These are phyloP conservation scores for Aspergillus fumigatiaffinis DNA, from an alignment of 2,329 filamentous ascomycete species.

Conservation along the genomic window DNA sequence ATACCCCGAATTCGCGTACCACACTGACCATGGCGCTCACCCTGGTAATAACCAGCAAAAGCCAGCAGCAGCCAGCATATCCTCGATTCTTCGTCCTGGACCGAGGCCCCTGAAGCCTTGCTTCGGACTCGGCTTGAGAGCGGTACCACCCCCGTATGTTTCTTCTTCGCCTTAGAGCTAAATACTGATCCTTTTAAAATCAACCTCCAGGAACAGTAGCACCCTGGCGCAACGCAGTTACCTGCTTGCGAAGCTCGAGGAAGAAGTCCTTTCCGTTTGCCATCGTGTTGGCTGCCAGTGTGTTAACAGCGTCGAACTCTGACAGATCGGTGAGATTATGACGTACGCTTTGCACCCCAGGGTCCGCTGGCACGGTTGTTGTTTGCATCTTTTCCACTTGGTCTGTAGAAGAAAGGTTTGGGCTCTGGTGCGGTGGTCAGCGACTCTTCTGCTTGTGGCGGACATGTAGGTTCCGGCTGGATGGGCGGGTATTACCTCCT, in stretches of 20 bases:
- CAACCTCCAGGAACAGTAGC: constrained; percentile 34
- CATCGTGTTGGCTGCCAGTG: constrained; percentile 43
- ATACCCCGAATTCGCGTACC: background rate
- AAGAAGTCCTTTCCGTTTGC: constrained; percentile 49
- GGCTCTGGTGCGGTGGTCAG: constrained; percentile 21
- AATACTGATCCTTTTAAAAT: constrained; percentile 5
- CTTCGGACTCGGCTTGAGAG: background rate
- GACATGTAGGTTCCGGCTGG: background rate
- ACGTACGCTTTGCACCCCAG: constrained; percentile 45
- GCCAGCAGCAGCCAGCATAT: background rate
- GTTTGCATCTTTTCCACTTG: constrained; percentile 33
- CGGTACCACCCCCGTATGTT: background rate
- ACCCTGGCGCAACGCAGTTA: constrained; percentile 38
- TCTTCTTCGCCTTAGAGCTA: background rate
- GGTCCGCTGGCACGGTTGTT: constrained; percentile 35
- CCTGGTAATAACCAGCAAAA: background rate
- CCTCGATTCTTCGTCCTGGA: background rate
- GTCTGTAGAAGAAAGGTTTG: constrained; percentile 38
- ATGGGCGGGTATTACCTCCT: constrained; percentile 22
- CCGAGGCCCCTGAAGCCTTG: background rate
- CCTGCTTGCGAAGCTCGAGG: constrained; percentile 47
- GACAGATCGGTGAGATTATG: background rate
- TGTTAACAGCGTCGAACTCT: constrained; percentile 5
- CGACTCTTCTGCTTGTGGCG: constrained; percentile 1
- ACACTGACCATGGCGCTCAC: background rate